phyloP scores from a whole-genome alignment of 345 rosid genomes.

The Eucalyptus marginata region DNA sequence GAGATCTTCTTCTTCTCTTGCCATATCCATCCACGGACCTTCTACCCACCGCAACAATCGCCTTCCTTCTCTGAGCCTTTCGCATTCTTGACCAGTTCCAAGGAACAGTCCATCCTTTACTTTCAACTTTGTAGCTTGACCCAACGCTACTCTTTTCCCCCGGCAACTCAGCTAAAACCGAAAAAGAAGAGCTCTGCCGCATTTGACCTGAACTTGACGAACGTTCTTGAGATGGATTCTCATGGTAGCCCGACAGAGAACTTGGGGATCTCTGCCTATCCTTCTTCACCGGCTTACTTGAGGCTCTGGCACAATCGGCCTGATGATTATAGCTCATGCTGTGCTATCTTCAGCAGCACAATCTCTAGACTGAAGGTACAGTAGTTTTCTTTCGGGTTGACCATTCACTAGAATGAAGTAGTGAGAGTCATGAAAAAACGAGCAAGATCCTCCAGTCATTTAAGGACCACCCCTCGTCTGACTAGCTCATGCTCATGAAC shows the following conservation, averaged over 20 bases:
- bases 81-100: slow-evolving; percentile 14
- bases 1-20: not conserved
- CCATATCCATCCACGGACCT: not conserved
- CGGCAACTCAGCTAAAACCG: not conserved
- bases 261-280: not conserved
- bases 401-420: not conserved
- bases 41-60: not conserved
- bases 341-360: not conserved
- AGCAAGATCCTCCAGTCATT: not conserved
- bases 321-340: not conserved
- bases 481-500: not conserved
- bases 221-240: not conserved
- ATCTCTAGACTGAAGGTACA: not conserved
- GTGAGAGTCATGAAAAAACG: not conserved
- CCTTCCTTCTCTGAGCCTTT: not conserved
- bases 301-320: not conserved
- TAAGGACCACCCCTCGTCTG: not conserved
- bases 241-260: not conserved
- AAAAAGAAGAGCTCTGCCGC: not conserved
- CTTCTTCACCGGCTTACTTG: not conserved
- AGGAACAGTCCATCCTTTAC: slow-evolving; percentile 2
- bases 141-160: not conserved
- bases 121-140: not conserved
- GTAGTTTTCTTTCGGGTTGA: not conserved
- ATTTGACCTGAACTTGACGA: not conserved